Base-by-base conservation (phyloP, 805 yeast species). In the Tetrapisispora namnaoensis region DNA sequence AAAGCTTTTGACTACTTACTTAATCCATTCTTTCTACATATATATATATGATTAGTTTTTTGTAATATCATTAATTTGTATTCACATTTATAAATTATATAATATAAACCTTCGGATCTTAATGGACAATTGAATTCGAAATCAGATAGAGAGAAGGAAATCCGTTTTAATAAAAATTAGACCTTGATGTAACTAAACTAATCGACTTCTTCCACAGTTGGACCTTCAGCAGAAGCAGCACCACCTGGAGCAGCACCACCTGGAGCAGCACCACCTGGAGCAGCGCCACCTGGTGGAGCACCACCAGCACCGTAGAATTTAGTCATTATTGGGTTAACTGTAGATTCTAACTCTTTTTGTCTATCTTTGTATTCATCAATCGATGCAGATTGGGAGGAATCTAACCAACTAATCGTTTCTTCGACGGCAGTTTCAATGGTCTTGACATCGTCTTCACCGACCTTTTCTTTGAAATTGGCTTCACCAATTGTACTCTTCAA, bases 311-410 rank as follows among this genome's bases (percentile, higher is more conserved):
- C 93, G 83, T 91, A 91, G 79, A 93, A 88, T 80, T 90, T 88
- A 70, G 88, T 80, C 88, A 90, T 84, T 74, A 90, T 87, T 71
- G 97, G 97, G 80, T 90, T 90, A 60, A 96, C 95, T 72, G 83
- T 77, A 61, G 80, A 84, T 78, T 91, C 97, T 66, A 90, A 82
- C 75, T 89, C 96, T 83, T 90, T 90, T 78, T 89, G 95, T 77
- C 79, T 84, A 74, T 85, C 95, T 67, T 80, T 77, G 71, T 74
- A 90, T 78, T 90, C 98, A 69, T 91, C 97, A 51, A 86, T 80
- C 48, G 95, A 70, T 60, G 95, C 97, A 57, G 96, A 79, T 74
- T 84, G 91, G 78, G 88, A 87, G 61, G 80, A 79, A 72, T 90
- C 98, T 72, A 91, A 82, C 97, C 97, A 91, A 55, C 79, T 71